Evolutionary conservation across 805 yeast species (phyloP).

Genomic region (Saturnispora galanensis): DNA sequence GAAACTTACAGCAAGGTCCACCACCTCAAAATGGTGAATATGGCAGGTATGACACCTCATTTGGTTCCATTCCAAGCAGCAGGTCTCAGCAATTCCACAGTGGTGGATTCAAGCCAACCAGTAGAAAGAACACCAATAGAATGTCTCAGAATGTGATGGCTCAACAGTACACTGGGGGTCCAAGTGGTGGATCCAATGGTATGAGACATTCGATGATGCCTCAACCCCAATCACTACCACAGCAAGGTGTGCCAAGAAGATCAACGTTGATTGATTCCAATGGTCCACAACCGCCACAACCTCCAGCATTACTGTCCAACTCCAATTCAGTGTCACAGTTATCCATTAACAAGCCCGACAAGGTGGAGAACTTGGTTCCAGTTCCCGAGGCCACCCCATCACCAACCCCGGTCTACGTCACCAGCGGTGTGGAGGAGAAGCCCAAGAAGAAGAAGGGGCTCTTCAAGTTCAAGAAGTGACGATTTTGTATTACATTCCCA

Average conservation of each 20-base stretch:
- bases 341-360: background rate
- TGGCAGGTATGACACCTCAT: conserved; percentile 9
- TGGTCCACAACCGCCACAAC: background rate
- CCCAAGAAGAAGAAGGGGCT: conserved; percentile 24
- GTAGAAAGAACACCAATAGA: conserved; percentile 32
- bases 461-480: conserved; percentile 2
- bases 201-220: conserved; percentile 26
- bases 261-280: no score
- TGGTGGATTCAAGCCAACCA: conserved; percentile 30
- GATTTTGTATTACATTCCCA: background rate
- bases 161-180: conserved; percentile 15
- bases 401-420: conserved; percentile 45
- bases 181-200: conserved; percentile 20
- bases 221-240: background rate
- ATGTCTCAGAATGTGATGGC: conserved; percentile 29
- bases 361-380: conserved; percentile 12
- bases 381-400: conserved; percentile 27
- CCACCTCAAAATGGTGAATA: background rate
- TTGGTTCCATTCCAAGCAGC: conserved; percentile 7
- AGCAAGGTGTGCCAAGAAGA: no score
- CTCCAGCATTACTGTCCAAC: background rate
- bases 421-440: conserved; percentile 28
- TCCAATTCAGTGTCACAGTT: no score
- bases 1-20: background rate
- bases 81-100: background rate